phyloP scores from a whole-genome alignment of 768 basidiomycete genomes.

The Clitopilus passeckerianus region DNA sequence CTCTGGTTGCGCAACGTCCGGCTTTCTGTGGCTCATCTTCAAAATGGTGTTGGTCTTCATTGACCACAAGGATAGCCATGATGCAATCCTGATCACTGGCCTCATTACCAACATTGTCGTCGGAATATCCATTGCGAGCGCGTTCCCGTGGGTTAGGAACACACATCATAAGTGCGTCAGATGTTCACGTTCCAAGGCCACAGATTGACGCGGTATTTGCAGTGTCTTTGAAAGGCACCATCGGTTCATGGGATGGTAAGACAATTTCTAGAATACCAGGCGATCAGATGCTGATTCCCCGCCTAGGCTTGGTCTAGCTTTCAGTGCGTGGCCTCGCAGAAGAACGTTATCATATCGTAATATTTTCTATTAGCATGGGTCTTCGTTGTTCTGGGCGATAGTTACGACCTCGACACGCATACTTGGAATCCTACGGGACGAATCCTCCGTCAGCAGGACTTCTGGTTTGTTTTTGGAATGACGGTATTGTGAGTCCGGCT shows the following conservation, averaged over 20 bases:
- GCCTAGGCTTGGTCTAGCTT: conserved; percentile 41
- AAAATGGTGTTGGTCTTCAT: conserved; percentile 51
- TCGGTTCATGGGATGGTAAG: conserved; percentile 76
- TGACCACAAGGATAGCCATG: conserved; percentile 44
- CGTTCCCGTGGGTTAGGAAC: conserved; percentile 78
- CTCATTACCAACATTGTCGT: conserved; percentile 57
- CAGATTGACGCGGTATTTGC: conserved; percentile 1
- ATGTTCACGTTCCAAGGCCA: background rate
- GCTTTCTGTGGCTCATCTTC: conserved; percentile 68
- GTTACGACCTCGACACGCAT: conserved; percentile 50
- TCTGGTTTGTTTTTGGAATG: conserved; percentile 77
- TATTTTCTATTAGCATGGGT: conserved; percentile 42
- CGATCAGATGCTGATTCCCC: conserved; percentile 4
- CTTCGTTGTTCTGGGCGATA: conserved; percentile 66
- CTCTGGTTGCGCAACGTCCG: conserved; percentile 76
- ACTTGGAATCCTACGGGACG: conserved; percentile 59
- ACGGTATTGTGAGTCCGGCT: conserved; percentile 52
- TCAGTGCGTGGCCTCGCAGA: conserved; percentile 36
- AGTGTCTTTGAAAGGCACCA: conserved; percentile 82
- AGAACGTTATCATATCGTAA: background rate
- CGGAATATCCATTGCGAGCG: conserved; percentile 56
- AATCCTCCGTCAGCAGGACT: conserved; percentile 65
- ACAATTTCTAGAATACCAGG: conserved; percentile 9
- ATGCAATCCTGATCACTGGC: conserved; percentile 55
- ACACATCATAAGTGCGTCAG: conserved; percentile 70